Percentiles rank a stretch among this genome's conserved stretches.
phyloP scores from a whole-genome alignment of 257 asterid species.

The Schizonepeta tenuifolia region DNA sequence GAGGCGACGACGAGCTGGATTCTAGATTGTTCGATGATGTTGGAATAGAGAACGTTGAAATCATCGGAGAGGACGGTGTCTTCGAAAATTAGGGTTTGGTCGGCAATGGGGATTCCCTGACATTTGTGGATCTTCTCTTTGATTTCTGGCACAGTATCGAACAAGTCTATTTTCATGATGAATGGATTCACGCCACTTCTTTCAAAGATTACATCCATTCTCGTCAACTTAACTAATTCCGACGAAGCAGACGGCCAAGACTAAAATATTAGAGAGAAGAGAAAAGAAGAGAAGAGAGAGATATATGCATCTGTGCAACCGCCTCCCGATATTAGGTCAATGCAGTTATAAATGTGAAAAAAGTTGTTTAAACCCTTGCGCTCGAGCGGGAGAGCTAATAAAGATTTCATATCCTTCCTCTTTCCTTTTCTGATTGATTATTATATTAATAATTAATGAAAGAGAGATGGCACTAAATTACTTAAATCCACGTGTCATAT shows the following conservation, averaged over 20 bases:
- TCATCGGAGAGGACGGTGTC: constrained; percentile 55
- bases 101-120: constrained; percentile 52
- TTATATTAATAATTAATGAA: too few species aligned
- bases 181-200: not conserved
- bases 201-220: not conserved
- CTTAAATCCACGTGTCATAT: too few species aligned
- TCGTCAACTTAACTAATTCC: not conserved
- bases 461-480: too few species aligned
- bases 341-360: not conserved
- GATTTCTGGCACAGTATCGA: constrained; percentile 61
- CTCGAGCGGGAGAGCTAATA: not conserved
- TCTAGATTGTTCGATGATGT: constrained; percentile 52
- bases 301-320: not conserved
- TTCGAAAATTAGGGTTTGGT: constrained; percentile 58
- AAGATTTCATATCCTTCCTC: not conserved
- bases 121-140: constrained; percentile 57
- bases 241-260: not conserved
- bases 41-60: constrained; percentile 50
- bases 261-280: not conserved
- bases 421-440: too few species aligned
- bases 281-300: not conserved
- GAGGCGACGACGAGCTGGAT: constrained; percentile 42
- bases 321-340: not conserved
- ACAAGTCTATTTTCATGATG: not conserved
- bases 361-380: not conserved